Evolutionary conservation across 768 basidiomycete species (phyloP).

Genomic region (Kwoniella newhampshirensis): DNA sequence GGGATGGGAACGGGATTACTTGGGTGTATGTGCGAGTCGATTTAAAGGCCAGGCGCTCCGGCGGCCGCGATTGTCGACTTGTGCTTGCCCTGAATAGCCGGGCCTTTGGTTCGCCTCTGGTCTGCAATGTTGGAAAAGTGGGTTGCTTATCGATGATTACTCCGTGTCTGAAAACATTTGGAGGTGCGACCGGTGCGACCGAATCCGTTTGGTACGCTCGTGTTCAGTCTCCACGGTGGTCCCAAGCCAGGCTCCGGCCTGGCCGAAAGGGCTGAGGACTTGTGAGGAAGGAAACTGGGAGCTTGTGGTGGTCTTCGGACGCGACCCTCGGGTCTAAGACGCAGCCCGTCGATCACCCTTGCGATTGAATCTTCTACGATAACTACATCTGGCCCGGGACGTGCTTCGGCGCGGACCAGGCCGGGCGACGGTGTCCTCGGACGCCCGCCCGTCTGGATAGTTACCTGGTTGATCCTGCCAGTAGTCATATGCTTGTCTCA

Average conservation of each 20-base stretch:
- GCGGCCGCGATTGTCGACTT: neutral
- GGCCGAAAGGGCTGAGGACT: conserved; percentile 54
- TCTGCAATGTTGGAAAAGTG: conserved; percentile 45
- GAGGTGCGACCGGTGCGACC: conserved; percentile 49
- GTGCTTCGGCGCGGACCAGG: conserved; percentile 27
- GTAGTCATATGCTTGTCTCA: conserved; percentile 82
- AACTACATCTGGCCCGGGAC: conserved; percentile 24
- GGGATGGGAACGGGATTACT: neutral
- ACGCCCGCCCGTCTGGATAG: conserved; percentile 56
- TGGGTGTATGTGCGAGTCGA: neutral
- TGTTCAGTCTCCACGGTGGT: conserved; percentile 53
- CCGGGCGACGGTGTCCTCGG: conserved; percentile 2
- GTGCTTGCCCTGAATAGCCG: conserved; percentile 7
- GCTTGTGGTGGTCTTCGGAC: conserved; percentile 36
- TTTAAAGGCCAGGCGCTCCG: neutral
- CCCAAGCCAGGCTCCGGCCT: conserved; percentile 50
- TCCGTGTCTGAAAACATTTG: conserved; percentile 53
- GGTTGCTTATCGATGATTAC: conserved; percentile 55
- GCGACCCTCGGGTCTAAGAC: conserved; percentile 3
- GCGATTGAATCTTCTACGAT: conserved; percentile 6
- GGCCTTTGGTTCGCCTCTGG: conserved; percentile 11
- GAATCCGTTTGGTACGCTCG: conserved; percentile 20
- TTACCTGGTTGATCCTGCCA: conserved; percentile 83
- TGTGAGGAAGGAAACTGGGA: conserved; percentile 59
- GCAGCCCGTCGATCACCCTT: conserved; percentile 5